phyloP scores from a whole-genome alignment of 2,329 filamentous ascomycete genomes.

The Fusarium setosum region DNA sequence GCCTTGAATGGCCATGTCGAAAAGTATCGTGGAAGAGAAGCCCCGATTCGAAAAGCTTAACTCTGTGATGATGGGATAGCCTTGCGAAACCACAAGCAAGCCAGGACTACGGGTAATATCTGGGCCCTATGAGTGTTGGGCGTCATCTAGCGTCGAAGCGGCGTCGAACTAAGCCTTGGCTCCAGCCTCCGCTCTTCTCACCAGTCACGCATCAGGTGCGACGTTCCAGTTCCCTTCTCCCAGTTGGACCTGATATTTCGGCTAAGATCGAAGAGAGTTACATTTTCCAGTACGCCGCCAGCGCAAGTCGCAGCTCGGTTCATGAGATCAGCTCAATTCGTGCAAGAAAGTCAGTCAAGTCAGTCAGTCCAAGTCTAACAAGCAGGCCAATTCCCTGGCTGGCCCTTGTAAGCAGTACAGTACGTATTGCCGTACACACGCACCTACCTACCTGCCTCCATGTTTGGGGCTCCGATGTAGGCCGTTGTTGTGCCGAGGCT shows the following conservation, averaged over 20 bases:
- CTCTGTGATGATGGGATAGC: not conserved
- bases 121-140: not conserved
- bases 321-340: not conserved
- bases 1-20: not conserved
- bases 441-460: not conserved
- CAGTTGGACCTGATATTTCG: not conserved
- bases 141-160: slow-evolving; percentile 15
- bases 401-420: not conserved
- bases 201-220: not conserved
- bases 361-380: not conserved
- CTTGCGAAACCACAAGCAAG: slow-evolving; percentile 10
- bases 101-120: slow-evolving; percentile 5
- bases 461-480: not conserved
- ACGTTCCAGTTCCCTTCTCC: not conserved
- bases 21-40: not conserved
- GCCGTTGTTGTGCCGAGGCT: not conserved
- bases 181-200: not conserved
- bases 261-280: not conserved
- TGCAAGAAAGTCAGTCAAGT: not conserved
- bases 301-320: not conserved
- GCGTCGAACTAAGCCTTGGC: not conserved
- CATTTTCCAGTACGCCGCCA: not conserved
- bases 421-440: too few species aligned
- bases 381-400: not conserved
- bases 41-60: not conserved